Evolutionary conservation across 1,284 basidiomycete genomes (phyloP), one percentile per base, ranked within the genome.

Genomic region (Erythrobasidium hasegawianum): DNA sequence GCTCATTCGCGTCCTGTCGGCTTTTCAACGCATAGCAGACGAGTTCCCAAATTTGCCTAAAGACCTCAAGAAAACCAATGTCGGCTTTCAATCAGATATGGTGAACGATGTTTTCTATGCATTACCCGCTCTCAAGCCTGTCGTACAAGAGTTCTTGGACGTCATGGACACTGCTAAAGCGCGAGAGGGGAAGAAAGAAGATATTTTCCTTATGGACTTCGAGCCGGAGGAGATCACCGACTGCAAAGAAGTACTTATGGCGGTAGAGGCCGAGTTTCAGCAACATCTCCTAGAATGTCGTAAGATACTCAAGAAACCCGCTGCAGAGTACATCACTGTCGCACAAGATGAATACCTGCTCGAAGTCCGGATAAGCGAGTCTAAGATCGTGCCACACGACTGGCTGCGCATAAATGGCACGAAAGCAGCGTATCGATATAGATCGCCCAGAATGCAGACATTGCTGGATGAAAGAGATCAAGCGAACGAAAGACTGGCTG

Each of bases 401-500:
- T 98, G 94, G 93, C 80, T 85, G 53, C 80, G 88, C 41, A 81
- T 93, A 56, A 89, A 47, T 68, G 90, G 88, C 49, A 97, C 93
- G 0, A 93, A 87, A 76, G 79, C 79, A 20, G 79, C 83, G 26
- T 84, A 86, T 53, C 83, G 95, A 18, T 97, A 89, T 76, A 87
- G 88, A 59, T 86, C 91, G 0, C 90, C 92, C 29, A 83, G 90
- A 20, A 82, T 84, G 57, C 77, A 79, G 59, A 55, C 52, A 18
- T 84, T 89, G 77, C 76, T 88, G 0, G 82, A 87, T 70, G 86
- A 90, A 72, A 84, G 87, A 43, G 86, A 89, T 43, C 90, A 87
- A 74, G 85, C 83, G 68, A 83, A 84, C 70, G 95, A 97, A 77
- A 84, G 81, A 1, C 83, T 95, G 0, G 80, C 85, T 57, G 83